Percentiles rank a stretch among this genome's conserved stretches.
Evolutionary conservation across 192 early-diverging fungal genomes (phyloP).

Genomic region (Anaeromyces robustus): DNA sequence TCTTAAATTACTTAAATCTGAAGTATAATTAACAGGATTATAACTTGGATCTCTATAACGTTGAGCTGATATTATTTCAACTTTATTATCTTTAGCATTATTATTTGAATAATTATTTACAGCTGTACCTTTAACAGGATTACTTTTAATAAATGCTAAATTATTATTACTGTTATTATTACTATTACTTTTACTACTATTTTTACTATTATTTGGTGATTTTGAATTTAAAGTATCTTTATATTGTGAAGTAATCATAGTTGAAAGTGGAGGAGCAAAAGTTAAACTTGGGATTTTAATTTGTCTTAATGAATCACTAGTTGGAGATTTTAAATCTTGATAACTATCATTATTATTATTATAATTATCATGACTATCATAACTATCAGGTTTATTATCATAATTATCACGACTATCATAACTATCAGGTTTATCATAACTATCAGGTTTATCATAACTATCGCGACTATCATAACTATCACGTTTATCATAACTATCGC

Average conservation of each 20-base stretch:
- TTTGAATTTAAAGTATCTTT: no score
- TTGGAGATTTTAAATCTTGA: background rate
- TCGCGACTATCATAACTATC: no score
- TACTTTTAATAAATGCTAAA: no score
- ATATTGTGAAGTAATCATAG: background rate
- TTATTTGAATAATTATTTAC: background rate
- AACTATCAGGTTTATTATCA: no score
- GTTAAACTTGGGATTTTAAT: background rate
- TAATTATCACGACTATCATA: no score
- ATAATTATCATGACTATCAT: background rate
- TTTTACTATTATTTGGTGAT: background rate
- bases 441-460: no score
- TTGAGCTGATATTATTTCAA: background rate
- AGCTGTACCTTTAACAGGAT: no score
- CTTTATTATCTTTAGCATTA: background rate
- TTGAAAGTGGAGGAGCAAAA: background rate
- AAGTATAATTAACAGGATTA: background rate
- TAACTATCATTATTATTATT: background rate
- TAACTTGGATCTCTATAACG: background rate
- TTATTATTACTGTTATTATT: background rate
- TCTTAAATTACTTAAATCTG: background rate
- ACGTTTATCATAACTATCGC: no score
- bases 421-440: no score
- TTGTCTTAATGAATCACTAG: background rate
- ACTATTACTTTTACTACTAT: background rate